Conservation (phyloP, 805 yeast genomes). For the Starmerella kuoi region DNA sequence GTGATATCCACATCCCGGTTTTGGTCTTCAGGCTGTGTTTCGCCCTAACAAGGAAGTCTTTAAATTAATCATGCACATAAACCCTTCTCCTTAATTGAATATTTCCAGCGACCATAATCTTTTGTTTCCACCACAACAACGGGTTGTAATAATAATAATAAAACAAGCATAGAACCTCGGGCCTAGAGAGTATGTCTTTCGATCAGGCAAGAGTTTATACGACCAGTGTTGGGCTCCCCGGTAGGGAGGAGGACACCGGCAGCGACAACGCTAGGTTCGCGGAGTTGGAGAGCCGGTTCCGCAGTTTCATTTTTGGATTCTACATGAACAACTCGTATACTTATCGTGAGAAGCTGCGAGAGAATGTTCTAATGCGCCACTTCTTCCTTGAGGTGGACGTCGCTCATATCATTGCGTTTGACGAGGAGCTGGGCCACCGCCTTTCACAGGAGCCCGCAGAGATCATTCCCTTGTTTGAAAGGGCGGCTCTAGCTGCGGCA, state of each 20-base stretch:
- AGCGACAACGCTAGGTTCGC: conserved; percentile 33
- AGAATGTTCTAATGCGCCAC: conserved; percentile 65
- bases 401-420: conserved; percentile 75
- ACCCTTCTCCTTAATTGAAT: too few relatives aligned
- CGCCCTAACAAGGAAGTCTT: too few relatives aligned
- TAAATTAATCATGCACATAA: too few relatives aligned
- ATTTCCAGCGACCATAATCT: too few relatives aligned
- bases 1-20: too few relatives aligned
- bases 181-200: conserved; percentile 32
- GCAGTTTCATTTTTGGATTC: conserved; percentile 71
- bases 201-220: conserved; percentile 31
- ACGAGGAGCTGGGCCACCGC: conserved; percentile 77
- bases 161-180: too few relatives aligned
- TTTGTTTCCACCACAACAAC: too few relatives aligned
- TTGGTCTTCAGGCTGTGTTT: too few relatives aligned
- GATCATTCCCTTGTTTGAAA: conserved; percentile 74
- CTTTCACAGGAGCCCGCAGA: conserved; percentile 79
- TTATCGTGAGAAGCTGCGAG: conserved; percentile 78
- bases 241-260: conserved; percentile 38
- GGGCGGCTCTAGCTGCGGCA: conserved; percentile 50
- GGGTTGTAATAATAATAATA: too few relatives aligned
- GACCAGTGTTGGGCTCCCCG: conserved; percentile 71
- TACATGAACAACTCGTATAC: conserved; percentile 70
- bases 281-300: conserved; percentile 38
- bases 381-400: conserved; percentile 63